Base-by-base conservation (phyloP, 106 monocot genomes). In the Allium fistulosum region DNA sequence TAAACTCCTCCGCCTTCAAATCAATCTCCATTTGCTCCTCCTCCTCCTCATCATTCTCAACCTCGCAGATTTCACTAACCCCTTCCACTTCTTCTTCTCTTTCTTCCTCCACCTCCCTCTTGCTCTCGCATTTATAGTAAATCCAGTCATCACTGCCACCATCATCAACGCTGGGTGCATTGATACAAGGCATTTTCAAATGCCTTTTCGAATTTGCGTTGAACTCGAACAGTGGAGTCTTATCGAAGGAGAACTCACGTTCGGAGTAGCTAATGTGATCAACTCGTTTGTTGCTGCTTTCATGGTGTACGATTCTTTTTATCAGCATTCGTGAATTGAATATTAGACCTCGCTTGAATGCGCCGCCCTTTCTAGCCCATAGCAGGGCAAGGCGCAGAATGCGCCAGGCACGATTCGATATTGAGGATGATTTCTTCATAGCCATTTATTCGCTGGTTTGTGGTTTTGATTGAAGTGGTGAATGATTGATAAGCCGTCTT, bases 201-300 rank as follows among this genome's bases (percentile, higher is more conserved):
- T 69, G 61, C 51, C 77, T 48, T 74, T 69, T 9, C 10, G 87
- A 77, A 67, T 53, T 71, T 48, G 74, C 53, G 62, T 77, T 80
- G 84, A 87, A 77, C 13, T 51, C 65, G 66, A 91, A 91, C 0
- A n/a, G 16, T 0, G 86, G 86, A 0, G 90, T 87, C 71, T 91
- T 80, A 0, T 84, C 90, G 74, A 91, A 75, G 28, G 90, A 91
- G 71, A 84, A 72, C 68, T 91, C 75, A 1, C 83, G 71, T 50
- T 85, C 82, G 9, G 60, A 58, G 66, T 28, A 53, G 9, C 53
- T 61, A 49, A 79, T 37, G 7, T 51, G 66, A 10, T 48, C 13
- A 1, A 11, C 18, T 0, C n/a, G 53, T 9, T 18, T 12, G 9
- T 13, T 9, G 6, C 46, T 58, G 13, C 52, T 9, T 17, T 17